phyloP scores from a whole-genome alignment of 2,329 filamentous ascomycete genomes.

The Alternaria atra region DNA sequence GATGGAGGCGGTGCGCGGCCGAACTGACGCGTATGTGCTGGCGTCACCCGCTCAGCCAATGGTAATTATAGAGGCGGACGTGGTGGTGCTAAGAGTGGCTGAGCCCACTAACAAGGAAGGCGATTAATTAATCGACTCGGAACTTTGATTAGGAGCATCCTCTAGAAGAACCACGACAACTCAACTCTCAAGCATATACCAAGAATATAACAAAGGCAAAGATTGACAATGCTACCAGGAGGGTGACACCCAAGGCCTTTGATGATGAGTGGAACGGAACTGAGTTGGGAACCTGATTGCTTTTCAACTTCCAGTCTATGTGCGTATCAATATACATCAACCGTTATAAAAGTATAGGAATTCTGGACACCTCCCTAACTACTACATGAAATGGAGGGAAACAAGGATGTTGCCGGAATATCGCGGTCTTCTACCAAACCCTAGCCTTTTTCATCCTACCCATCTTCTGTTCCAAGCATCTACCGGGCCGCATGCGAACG shows the following conservation, averaged over 20 bases:
- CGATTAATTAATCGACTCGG: constrained; percentile 7
- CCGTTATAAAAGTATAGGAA: neutral
- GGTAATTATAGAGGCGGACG: constrained; percentile 14
- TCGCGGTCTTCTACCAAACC: neutral
- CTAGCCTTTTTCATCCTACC: neutral
- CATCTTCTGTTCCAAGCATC: constrained; percentile 1
- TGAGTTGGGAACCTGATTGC: neutral
- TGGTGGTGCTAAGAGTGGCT: constrained; percentile 7
- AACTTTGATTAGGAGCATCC: neutral
- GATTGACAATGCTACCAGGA: neutral
- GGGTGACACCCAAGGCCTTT: neutral
- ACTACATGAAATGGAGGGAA: neutral
- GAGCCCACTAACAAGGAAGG: neutral
- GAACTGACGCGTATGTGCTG: constrained; percentile 4
- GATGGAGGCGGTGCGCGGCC: constrained; percentile 2
- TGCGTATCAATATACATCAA: neutral
- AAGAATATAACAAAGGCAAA: neutral
- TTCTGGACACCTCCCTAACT: neutral
- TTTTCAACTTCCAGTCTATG: neutral
- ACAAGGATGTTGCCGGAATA: neutral
- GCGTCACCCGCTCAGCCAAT: constrained; percentile 7
- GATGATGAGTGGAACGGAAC: neutral
- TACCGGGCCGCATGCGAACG: constrained; percentile 4
- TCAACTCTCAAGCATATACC: neutral
- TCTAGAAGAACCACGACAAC: neutral